Conservation (phyloP, 257 asterid genomes). For the Osmanthus fragrans region DNA sequence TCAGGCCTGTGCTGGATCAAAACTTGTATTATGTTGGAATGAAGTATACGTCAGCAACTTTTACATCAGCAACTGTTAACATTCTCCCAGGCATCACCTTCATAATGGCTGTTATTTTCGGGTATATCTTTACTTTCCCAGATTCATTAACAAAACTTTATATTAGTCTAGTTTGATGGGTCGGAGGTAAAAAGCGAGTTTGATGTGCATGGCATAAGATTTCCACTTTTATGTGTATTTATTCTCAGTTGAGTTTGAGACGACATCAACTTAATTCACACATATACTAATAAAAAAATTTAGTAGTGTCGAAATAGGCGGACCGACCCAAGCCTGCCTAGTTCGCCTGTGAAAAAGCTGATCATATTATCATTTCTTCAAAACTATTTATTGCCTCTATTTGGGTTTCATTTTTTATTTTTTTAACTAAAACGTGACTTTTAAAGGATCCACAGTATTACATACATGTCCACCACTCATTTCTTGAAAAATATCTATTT, state of each 20-base stretch:
- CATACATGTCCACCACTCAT: too few relatives aligned
- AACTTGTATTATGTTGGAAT: constrained; percentile 36
- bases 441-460: too few relatives aligned
- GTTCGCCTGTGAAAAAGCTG: too few relatives aligned
- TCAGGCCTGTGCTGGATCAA: constrained; percentile 43
- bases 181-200: neutral
- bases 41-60: constrained; percentile 37
- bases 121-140: constrained; percentile 13
- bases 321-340: too few relatives aligned
- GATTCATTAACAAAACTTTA: too few relatives aligned
- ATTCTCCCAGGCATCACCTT: constrained; percentile 44
- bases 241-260: neutral
- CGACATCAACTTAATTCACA: neutral
- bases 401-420: too few relatives aligned
- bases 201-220: too few relatives aligned
- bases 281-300: too few relatives aligned
- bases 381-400: too few relatives aligned
- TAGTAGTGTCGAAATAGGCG: neutral
- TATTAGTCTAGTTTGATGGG: neutral
- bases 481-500: too few relatives aligned
- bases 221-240: neutral
- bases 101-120: constrained; percentile 41
- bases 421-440: too few relatives aligned
- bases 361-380: too few relatives aligned
- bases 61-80: constrained; percentile 38